These are phyloP conservation scores for Telfairia occidentalis DNA, from an alignment of 331 rosid genomes.

Conservation along the genomic window DNA sequence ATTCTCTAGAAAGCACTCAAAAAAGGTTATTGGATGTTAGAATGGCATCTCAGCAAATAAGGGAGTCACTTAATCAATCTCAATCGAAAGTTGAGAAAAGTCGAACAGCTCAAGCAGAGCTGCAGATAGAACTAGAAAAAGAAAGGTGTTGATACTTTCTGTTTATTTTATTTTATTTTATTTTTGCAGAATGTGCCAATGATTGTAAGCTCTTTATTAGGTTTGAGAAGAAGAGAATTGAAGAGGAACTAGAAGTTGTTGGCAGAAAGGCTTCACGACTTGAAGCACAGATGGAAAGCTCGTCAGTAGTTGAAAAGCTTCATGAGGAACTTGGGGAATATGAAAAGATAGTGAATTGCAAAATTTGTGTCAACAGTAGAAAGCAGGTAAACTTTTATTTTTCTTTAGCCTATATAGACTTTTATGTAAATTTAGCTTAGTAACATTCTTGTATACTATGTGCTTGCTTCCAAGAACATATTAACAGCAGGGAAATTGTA, in stretches of 20 bases:
- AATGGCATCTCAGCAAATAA: conserved; percentile 50
- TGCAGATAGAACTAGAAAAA: conserved; percentile 61
- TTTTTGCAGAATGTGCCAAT: background rate
- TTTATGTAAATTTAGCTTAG: background rate
- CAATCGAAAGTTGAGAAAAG: conserved; percentile 45
- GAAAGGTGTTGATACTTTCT: conserved; percentile 44
- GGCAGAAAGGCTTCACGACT: conserved; percentile 52
- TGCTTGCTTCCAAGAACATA: background rate
- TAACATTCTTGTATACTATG: background rate
- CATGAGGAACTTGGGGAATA: conserved; percentile 79
- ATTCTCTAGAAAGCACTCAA: conserved; percentile 39
- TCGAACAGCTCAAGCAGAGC: conserved; percentile 44
- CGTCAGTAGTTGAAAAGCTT: conserved; percentile 60
- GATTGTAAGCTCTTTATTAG: conserved; percentile 21
- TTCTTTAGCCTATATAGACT: background rate
- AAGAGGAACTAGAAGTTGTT: conserved; percentile 63
- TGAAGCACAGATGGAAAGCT: conserved; percentile 55
- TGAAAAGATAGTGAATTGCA: conserved; percentile 75
- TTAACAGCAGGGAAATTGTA: background rate
- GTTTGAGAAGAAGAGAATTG: conserved; percentile 60
- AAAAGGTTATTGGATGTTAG: conserved; percentile 51
- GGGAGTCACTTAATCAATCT: conserved; percentile 43
- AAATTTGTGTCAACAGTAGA: conserved; percentile 68
- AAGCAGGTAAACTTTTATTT: conserved; percentile 51
- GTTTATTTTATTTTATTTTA: conserved; percentile 1